These are phyloP conservation scores for Luzula sylvatica DNA, from an alignment of 176 grass and related monocot species.

Conservation along the genomic window DNA sequence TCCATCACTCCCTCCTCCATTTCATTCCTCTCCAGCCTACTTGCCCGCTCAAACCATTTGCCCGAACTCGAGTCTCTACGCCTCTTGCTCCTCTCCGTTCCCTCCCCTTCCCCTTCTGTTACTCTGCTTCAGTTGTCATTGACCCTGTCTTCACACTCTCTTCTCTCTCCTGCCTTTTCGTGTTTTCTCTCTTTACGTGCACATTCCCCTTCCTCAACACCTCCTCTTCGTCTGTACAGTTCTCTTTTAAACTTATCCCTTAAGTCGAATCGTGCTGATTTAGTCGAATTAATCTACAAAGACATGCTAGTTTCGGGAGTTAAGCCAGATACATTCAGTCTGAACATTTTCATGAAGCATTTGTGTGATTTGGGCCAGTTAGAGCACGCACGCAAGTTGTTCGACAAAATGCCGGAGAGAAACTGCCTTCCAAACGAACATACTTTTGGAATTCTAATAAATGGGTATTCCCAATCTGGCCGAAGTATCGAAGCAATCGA, in stretches of 20 bases:
- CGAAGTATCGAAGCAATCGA: slow-evolving; percentile 27
- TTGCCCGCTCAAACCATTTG: slow-evolving; percentile 34
- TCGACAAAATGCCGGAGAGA: slow-evolving; percentile 58
- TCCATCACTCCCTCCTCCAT: slow-evolving; percentile 43
- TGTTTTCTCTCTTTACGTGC: slow-evolving; percentile 55
- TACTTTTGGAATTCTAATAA: slow-evolving; percentile 68
- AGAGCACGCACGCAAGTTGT: slow-evolving; percentile 59
- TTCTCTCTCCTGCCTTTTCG: slow-evolving; percentile 42
- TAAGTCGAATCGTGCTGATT: slow-evolving; percentile 35
- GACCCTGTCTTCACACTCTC: slow-evolving; percentile 27
- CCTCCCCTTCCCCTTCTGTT: slow-evolving; percentile 17
- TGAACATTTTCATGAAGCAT: slow-evolving; percentile 48
- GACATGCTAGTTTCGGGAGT: slow-evolving; percentile 61
- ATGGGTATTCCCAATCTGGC: slow-evolving; percentile 48
- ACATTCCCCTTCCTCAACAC: slow-evolving; percentile 33
- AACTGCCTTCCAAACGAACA: slow-evolving; percentile 47
- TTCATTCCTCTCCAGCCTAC: slow-evolving; percentile 22
- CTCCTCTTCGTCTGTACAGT: slow-evolving; percentile 60
- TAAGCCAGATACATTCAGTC: slow-evolving; percentile 63
- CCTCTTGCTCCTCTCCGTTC: slow-evolving; percentile 29
- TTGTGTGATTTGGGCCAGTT: slow-evolving; percentile 55
- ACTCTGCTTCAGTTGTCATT: slow-evolving; percentile 7
- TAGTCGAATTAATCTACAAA: slow-evolving; percentile 67
- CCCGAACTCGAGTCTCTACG: slow-evolving; percentile 29
- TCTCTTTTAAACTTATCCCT: slow-evolving; percentile 55